Evolutionary conservation across 192 early-diverging fungal species (phyloP).

Genomic region (Coemansia sp.): DNA sequence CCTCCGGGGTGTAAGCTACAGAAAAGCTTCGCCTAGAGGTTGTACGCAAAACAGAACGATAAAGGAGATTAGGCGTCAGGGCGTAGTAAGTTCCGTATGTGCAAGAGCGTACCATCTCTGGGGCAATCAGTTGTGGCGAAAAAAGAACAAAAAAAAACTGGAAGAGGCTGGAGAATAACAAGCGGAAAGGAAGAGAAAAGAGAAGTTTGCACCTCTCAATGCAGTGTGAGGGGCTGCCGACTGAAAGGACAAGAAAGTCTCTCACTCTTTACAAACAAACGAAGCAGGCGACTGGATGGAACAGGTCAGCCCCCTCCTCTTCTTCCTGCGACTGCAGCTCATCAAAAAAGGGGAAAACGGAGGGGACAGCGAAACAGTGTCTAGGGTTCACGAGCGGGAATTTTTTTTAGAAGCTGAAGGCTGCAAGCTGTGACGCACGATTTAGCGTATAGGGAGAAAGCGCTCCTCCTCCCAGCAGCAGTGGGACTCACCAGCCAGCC

Average conservation of each 20-base stretch:
- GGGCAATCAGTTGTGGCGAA: neutral
- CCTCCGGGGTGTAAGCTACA: neutral
- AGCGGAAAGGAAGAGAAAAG: neutral
- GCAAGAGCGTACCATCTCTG: neutral
- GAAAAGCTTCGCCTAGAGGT: neutral
- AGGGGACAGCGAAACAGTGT: neutral
- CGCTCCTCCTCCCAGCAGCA: neutral
- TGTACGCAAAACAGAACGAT: neutral
- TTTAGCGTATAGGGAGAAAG: neutral
- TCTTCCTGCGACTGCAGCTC: neutral
- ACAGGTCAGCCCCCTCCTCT: slow-evolving; percentile 2
- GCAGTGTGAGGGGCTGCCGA: neutral
- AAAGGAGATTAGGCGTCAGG: neutral
- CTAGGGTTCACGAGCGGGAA: neutral
- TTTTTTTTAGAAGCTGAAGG: neutral
- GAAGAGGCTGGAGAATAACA: neutral
- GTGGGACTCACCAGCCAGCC: neutral
- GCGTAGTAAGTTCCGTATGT: neutral
- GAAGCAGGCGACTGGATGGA: neutral
- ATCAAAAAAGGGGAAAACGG: neutral
- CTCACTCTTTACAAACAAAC: slow-evolving; percentile 3
- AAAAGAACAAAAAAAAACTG: neutral
- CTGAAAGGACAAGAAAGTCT: neutral
- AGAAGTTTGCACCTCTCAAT: neutral
- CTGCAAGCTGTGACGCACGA: neutral